These are phyloP conservation scores for Beauveria asiatica DNA, from an alignment of 2,329 filamentous ascomycete genomes.

Conservation along the genomic window DNA sequence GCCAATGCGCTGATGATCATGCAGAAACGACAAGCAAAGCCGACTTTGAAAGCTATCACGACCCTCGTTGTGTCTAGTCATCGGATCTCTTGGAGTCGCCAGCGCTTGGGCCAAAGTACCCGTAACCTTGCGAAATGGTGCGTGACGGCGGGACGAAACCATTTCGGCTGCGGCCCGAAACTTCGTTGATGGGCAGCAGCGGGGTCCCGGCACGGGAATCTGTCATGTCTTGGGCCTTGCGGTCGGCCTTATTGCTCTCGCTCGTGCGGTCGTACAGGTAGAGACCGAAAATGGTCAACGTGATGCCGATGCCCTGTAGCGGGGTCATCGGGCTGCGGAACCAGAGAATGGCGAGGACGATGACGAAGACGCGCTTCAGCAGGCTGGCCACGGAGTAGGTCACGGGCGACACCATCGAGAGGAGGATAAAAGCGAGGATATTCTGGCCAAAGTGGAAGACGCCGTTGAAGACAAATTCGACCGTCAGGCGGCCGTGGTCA, in stretches of 20 bases:
- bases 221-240: slow-evolving; percentile 61
- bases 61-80: slow-evolving; percentile 23
- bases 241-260: slow-evolving; percentile 80
- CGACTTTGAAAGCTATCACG: background rate
- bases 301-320: slow-evolving; percentile 77
- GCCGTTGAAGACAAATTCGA: slow-evolving; percentile 97
- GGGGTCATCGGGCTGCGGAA: slow-evolving; percentile 83
- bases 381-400: slow-evolving; percentile 94
- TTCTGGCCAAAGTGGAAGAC: slow-evolving; percentile 95
- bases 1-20: background rate
- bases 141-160: background rate
- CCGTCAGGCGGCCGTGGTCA: slow-evolving; percentile 60
- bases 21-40: background rate
- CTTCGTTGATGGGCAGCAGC: slow-evolving; percentile 55
- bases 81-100: slow-evolving; percentile 52
- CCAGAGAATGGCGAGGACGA: slow-evolving; percentile 91
- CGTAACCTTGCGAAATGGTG: slow-evolving; percentile 32
- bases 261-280: slow-evolving; percentile 94
- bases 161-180: background rate
- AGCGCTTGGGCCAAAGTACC: slow-evolving; percentile 30
- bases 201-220: slow-evolving; percentile 29
- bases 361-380: slow-evolving; percentile 96
- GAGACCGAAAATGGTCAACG: slow-evolving; percentile 79
- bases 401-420: slow-evolving; percentile 90
- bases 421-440: slow-evolving; percentile 83